A percentile compares a stretch with the other conserved stretches of the same genome.
These are phyloP conservation scores for Coemansia sp. DNA, from an alignment of 371 early-diverging fungal species.

Conservation along the genomic window DNA sequence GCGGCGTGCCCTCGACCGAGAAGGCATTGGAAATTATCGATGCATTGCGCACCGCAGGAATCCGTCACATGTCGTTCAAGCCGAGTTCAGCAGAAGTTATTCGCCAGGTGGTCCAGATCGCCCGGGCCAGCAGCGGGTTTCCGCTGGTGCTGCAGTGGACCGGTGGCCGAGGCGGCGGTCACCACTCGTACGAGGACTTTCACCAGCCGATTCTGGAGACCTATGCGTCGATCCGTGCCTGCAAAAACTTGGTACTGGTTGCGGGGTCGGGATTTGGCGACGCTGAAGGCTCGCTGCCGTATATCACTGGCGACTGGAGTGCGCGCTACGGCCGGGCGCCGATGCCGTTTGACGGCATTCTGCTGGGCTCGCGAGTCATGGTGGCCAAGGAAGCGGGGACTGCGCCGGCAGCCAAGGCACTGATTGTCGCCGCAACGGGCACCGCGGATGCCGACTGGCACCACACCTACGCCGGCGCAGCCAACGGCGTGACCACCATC, in stretches of 20 bases:
- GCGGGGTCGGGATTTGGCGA: slow-evolving; percentile 28
- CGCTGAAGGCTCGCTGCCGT: slow-evolving; percentile 15
- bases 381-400: slow-evolving; percentile 87
- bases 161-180: slow-evolving; percentile 94
- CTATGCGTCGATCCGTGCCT: slow-evolving; percentile 85
- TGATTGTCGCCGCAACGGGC: slow-evolving; percentile 86
- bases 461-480: slow-evolving; percentile 75
- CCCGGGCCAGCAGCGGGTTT: slow-evolving; percentile 73
- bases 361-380: slow-evolving; percentile 94
- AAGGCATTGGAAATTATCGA: slow-evolving; percentile 80
- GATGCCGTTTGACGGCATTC: slow-evolving; percentile 95
- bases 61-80: slow-evolving; percentile 90
- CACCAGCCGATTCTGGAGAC: slow-evolving; percentile 92
- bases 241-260: slow-evolving; percentile 81
- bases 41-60: slow-evolving; percentile 73
- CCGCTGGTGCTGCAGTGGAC: slow-evolving; percentile 95
- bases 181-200: slow-evolving; percentile 94
- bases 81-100: slow-evolving; percentile 83
- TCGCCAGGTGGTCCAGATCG: slow-evolving; percentile 80
- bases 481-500: slow-evolving; percentile 88
- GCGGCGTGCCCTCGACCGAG: slow-evolving; percentile 90
- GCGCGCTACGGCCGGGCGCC: slow-evolving; percentile 72
- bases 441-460: slow-evolving; percentile 87
- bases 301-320: slow-evolving; percentile 80
- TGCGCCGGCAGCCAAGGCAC: slow-evolving; percentile 76